Evolutionary conservation across 2,329 filamentous ascomycete species (phyloP).

Genomic region (Aureobasidium leucospermi): DNA sequence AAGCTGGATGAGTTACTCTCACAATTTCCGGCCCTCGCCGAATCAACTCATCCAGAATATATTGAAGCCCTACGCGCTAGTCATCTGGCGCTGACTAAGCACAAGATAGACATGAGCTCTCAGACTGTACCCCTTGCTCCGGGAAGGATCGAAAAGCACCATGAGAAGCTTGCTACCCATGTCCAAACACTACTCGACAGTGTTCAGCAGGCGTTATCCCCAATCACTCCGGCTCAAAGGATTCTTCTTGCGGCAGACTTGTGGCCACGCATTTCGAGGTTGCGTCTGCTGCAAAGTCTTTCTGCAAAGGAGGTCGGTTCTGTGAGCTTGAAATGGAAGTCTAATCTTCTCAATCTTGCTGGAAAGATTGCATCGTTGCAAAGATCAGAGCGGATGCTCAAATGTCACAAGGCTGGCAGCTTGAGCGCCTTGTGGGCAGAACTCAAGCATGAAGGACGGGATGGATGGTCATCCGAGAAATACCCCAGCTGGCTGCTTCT

Average conservation of each 20-base stretch:
- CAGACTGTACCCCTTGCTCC: too few species aligned
- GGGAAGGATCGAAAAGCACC: background rate
- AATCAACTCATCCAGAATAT: too few species aligned
- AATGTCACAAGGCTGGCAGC: background rate
- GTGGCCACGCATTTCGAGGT: conserved; percentile 1
- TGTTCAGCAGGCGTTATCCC: background rate
- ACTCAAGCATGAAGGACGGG: conserved; percentile 45
- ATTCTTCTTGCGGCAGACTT: background rate
- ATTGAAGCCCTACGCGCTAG: too few species aligned
- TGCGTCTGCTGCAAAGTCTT: background rate
- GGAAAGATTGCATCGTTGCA: conserved; percentile 1
- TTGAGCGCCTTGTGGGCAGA: conserved; percentile 18
- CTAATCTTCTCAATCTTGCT: background rate
- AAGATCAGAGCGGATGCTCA: background rate
- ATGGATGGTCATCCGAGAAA: conserved; percentile 46
- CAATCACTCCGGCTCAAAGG: background rate
- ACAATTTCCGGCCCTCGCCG: too few species aligned
- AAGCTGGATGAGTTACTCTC: too few species aligned
- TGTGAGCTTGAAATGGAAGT: background rate
- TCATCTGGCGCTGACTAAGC: too few species aligned
- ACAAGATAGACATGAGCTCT: too few species aligned
- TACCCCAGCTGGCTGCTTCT: conserved; percentile 56
- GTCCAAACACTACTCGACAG: background rate
- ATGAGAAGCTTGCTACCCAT: too few species aligned
- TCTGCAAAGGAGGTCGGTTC: background rate